Percentiles rank a stretch among this genome's conserved stretches.
These are phyloP conservation scores for Stylonectria norvegica DNA, from an alignment of 2,329 filamentous ascomycete species.

Conservation along the genomic window DNA sequence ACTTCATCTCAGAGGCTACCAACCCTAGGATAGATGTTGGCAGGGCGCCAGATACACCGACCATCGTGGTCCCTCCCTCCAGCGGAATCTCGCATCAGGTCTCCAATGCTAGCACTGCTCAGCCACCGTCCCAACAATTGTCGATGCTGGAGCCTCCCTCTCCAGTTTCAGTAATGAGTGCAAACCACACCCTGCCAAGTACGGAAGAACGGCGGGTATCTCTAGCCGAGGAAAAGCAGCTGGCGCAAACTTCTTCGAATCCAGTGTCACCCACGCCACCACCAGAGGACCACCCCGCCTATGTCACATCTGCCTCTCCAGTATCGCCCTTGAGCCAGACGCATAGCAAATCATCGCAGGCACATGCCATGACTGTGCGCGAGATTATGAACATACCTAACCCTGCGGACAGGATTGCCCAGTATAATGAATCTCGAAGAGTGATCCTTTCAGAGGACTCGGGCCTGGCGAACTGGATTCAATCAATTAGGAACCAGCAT, in stretches of 20 bases:
- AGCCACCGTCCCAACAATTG: constrained; percentile 18
- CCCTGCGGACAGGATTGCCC: constrained; percentile 64
- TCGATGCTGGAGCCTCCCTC: constrained; percentile 40
- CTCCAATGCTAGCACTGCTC: constrained; percentile 19
- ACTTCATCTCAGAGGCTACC: constrained; percentile 8
- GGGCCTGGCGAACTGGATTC: constrained; percentile 63
- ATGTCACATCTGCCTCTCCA: constrained; percentile 17
- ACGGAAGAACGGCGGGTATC: constrained; percentile 33
- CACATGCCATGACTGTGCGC: constrained; percentile 57
- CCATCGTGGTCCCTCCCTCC: constrained; percentile 19
- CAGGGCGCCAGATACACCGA: constrained; percentile 13
- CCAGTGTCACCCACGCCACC: constrained; percentile 35
- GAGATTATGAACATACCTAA: constrained; percentile 72
- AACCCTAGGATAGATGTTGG: constrained; percentile 15
- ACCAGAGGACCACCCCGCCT: constrained; percentile 37
- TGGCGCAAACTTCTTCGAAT: constrained; percentile 34
- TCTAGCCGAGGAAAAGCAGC: constrained; percentile 44
- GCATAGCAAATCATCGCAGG: constrained; percentile 9
- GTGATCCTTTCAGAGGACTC: constrained; percentile 71
- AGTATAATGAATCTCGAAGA: constrained; percentile 68
- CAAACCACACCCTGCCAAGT: constrained; percentile 23
- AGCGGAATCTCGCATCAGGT: constrained; percentile 24
- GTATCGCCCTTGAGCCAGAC: constrained; percentile 12
- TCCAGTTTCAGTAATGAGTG: constrained; percentile 39
- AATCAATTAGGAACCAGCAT: constrained; percentile 41